These are phyloP conservation scores for Rusavskia elegans DNA, from an alignment of 495 filamentous ascomycete species.

Conservation along the genomic window DNA sequence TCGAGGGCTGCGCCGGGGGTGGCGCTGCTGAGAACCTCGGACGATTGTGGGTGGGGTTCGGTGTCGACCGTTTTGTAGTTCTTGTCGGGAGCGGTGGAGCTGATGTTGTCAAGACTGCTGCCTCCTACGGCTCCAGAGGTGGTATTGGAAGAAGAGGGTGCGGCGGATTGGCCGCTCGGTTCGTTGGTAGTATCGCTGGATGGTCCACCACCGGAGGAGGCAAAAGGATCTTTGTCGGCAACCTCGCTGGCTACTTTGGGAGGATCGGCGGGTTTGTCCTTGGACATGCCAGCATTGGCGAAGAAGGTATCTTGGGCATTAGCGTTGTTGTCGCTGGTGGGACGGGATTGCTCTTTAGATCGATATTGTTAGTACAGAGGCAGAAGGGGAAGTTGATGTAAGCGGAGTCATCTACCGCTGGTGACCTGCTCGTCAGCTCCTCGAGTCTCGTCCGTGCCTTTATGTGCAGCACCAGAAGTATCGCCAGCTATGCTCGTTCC, in stretches of 20 bases:
- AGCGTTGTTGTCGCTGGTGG: not conserved
- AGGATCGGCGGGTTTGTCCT: not conserved
- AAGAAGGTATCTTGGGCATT: not conserved
- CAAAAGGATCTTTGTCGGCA: not conserved
- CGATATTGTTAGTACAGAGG: not conserved
- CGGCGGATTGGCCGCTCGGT: not conserved
- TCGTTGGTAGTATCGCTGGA: not conserved
- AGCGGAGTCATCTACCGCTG: not conserved
- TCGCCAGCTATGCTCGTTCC: too few species aligned
- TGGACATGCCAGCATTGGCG: not conserved
- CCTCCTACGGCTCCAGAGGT: not conserved
- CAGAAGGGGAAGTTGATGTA: not conserved
- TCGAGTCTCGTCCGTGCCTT: not conserved
- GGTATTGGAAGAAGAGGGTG: not conserved
- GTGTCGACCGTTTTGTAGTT: not conserved
- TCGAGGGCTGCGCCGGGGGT: not conserved
- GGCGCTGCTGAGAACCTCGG: not conserved
- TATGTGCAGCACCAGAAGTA: not conserved
- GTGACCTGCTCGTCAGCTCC: not conserved
- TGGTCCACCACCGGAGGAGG: not conserved
- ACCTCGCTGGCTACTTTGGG: not conserved
- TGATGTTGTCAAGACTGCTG: not conserved
- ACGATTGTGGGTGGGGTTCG: not conserved
- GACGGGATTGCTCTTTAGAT: not conserved
- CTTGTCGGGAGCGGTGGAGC: not conserved